These are phyloP conservation scores for Fusarium sp. DNA, from an alignment of 2,329 filamentous ascomycete genomes.

Conservation along the genomic window DNA sequence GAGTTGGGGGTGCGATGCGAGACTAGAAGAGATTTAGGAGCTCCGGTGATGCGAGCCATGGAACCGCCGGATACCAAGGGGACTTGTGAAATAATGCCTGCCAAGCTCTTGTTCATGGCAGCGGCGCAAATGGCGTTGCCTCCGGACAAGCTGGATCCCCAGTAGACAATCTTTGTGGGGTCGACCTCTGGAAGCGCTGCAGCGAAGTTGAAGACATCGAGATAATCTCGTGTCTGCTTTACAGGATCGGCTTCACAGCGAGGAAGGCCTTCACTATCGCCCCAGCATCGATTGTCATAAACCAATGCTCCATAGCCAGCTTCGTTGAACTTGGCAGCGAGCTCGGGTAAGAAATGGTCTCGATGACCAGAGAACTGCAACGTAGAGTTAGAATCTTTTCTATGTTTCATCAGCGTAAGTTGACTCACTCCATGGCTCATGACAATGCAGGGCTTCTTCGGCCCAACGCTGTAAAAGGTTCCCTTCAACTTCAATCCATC, in stretches of 20 bases:
- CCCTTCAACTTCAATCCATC: neutral
- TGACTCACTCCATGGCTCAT: neutral
- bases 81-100: neutral
- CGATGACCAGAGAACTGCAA: neutral
- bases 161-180: neutral
- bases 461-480: neutral
- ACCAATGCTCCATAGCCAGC: neutral
- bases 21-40: rapidly evolving
- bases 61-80: neutral
- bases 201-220: neutral
- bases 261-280: neutral
- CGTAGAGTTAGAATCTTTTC: rapidly evolving
- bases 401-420: rapidly evolving
- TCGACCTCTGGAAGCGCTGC: neutral
- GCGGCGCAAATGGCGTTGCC: neutral
- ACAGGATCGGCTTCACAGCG: neutral
- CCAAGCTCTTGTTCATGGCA: neutral
- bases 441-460: neutral
- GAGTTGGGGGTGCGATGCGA: rapidly evolving
- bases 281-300: neutral
- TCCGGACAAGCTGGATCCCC: neutral
- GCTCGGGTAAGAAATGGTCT: neutral
- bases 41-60: neutral
- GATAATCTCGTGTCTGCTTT: neutral
- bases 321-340: neutral